phyloP scores from a whole-genome alignment of 495 filamentous ascomycete genomes.

The Tuber aestivum region DNA sequence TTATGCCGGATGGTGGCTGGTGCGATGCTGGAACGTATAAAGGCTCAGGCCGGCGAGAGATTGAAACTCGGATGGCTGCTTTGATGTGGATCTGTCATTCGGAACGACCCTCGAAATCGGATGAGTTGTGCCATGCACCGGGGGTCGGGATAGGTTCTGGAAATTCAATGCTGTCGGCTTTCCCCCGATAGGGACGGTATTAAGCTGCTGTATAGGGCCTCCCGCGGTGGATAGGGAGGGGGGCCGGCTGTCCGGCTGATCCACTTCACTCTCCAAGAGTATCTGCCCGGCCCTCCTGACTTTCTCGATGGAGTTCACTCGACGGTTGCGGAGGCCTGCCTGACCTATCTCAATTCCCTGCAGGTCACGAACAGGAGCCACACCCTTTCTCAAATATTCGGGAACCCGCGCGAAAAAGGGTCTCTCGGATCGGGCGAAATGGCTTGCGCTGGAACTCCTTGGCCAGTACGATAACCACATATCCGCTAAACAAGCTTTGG shows the following conservation, averaged over 20 bases:
- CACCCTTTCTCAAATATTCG: conserved; percentile 6
- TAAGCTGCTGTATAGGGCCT: background rate
- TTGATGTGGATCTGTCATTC: background rate
- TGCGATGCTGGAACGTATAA: background rate
- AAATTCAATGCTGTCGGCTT: background rate
- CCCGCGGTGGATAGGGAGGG: background rate
- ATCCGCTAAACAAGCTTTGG: background rate
- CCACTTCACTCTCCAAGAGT: conserved; percentile 6
- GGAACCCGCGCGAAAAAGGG: background rate
- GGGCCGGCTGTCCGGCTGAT: conserved; percentile 1
- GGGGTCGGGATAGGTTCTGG: background rate
- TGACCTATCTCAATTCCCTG: conserved; percentile 5
- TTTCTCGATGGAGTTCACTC: background rate
- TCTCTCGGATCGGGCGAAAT: background rate
- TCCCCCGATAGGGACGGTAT: background rate
- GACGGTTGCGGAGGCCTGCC: background rate
- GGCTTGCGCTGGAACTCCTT: background rate
- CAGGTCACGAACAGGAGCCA: background rate
- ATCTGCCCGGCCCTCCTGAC: background rate
- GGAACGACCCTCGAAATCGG: background rate
- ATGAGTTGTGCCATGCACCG: background rate
- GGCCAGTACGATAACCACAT: conserved; percentile 3
- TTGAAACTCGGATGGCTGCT: background rate
- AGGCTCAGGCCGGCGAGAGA: background rate
- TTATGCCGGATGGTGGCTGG: background rate